Conservation (phyloP, 345 rosid genomes). For the Garcia nutans region DNA sequence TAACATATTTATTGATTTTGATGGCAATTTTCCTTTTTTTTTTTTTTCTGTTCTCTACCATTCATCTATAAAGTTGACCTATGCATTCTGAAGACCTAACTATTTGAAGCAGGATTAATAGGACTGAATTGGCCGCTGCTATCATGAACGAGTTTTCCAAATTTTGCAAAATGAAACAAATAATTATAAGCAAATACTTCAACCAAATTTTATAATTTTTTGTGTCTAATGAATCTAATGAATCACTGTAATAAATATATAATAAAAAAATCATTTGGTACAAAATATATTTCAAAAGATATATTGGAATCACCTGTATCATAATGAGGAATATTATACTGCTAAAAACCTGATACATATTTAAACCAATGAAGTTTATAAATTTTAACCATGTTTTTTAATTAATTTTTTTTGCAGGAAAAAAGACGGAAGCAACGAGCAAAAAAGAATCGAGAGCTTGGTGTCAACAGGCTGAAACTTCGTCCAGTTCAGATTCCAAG, state of each 20-base stretch:
- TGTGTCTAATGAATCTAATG: no score
- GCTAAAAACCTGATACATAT: no score
- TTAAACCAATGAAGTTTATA: background rate
- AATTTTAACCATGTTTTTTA: background rate
- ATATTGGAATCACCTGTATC: no score
- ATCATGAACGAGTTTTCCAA: no score
- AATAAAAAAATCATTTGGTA: no score
- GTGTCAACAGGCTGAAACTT: slow-evolving; percentile 80
- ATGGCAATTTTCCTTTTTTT: background rate
- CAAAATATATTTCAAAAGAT: no score
- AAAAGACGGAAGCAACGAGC: slow-evolving; percentile 71
- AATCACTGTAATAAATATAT: no score
- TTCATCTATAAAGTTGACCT: background rate
- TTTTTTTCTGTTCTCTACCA: background rate
- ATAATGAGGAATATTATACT: no score
- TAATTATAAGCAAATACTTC: no score
- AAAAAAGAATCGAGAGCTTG: slow-evolving; percentile 62
- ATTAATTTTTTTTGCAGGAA: slow-evolving; percentile 41
- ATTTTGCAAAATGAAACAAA: no score
- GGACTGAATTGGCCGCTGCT: no score
- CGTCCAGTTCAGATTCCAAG: slow-evolving; percentile 58
- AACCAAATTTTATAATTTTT: no score
- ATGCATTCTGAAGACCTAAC: background rate
- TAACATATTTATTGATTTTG: background rate
- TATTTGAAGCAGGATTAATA: background rate